Evolutionary conservation across 2,329 filamentous ascomycete genomes (phyloP), one percentile per base, ranked within the genome.

Genomic region (Thielaviopsis ethacetica): DNA sequence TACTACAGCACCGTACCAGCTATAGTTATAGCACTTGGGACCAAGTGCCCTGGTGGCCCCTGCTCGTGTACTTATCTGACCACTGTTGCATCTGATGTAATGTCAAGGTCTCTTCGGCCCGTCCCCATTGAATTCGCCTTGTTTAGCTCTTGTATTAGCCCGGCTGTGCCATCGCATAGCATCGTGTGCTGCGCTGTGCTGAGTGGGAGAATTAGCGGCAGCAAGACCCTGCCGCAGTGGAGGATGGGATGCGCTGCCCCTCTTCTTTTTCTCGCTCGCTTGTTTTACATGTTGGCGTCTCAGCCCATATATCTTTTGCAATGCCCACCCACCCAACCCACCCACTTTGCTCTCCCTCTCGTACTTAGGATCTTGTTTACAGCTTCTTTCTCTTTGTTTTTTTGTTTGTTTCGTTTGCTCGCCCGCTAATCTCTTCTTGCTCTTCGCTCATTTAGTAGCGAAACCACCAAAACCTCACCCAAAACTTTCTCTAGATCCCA

Each of bases 1-100:
- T 34, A 12, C 30, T 34, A 34, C 30, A 4, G 26, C 26, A 27
- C 26, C 26, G 9, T 9, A 4, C 4, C 26, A 4, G 26, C 4
- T 27, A 4, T 27, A 9, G 26, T 27, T 4, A 27, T 34, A 9
- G 30, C 7, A 34, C 10, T 34, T 34, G 30, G 7, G 30, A 34
- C 5, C 10, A 34, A 44, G 38, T 6, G 38, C 38, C 13, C 38
- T 6, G 17, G n/a, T 44, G 5, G 17, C 38, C 38, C 38, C 38
- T 44, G 38, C 17, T 44, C 17, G 38, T n/a, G 38, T 44, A 41
- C 38, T 38, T 30, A 51, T 53, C 59, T 57, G 54, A 26, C 34
- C 55, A 57, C 51, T 54, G 24, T 22, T 54, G 55, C 55, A 27
- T 53, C 50, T 44, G 51, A 47, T 60, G 55, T 52, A 41, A 57